Evolutionary conservation across 73 alveolate species (phyloP).

Genomic region (Paramecium tetraurelia): DNA sequence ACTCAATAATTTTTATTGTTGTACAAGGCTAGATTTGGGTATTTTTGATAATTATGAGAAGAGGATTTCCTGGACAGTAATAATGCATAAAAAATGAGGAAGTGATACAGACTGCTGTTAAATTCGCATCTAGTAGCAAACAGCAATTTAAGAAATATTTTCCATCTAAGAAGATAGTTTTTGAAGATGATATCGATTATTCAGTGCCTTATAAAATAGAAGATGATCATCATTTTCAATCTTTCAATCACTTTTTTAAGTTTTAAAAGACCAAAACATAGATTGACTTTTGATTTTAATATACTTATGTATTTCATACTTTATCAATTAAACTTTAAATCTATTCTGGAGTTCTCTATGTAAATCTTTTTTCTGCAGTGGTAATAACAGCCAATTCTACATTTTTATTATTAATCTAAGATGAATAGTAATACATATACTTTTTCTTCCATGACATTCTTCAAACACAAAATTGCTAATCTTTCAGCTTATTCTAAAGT

Average conservation of each 20-base stretch:
- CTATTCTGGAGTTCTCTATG: conserved; percentile 32
- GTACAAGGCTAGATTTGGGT: conserved; percentile 52
- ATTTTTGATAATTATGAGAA: not conserved
- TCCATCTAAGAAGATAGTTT: conserved; percentile 19
- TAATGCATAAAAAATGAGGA: conserved; percentile 8
- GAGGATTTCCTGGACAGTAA: conserved; percentile 46
- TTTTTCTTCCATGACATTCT: conserved; percentile 93
- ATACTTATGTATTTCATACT: not conserved
- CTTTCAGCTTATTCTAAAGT: conserved; percentile 90
- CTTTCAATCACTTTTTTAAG: not conserved
- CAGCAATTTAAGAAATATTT: conserved; percentile 2
- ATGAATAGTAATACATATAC: not conserved
- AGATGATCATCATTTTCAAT: not conserved
- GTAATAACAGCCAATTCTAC: conserved; percentile 88
- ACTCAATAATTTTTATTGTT: not conserved
- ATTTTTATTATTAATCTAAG: conserved; percentile 76
- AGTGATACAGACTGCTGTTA: not conserved
- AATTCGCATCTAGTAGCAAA: not conserved
- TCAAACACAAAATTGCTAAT: conserved; percentile 82
- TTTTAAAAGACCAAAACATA: not conserved
- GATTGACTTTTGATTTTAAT: not conserved
- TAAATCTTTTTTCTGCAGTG: conserved; percentile 66
- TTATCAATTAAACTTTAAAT: conserved; percentile 33
- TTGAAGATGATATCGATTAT: conserved; percentile 46
- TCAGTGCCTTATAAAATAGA: conserved; percentile 6